Percentiles rank a stretch among this genome's conserved stretches.
Evolutionary conservation across 768 basidiomycete species (phyloP).

Genomic region (Trametes maxima): DNA sequence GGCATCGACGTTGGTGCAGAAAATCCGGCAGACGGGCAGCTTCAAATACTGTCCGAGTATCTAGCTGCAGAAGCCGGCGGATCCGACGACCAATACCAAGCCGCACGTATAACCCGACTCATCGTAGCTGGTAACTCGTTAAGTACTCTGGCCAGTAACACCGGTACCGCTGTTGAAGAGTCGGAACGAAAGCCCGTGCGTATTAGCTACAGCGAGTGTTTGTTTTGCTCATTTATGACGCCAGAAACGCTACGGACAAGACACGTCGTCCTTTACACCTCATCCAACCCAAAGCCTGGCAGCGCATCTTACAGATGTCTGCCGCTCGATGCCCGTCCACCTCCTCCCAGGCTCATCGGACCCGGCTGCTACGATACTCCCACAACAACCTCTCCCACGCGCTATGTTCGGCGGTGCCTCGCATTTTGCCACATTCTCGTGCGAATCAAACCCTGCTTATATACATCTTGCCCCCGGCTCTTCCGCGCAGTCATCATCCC

Average conservation of each 20-base stretch:
- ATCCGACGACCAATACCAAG: constrained; percentile 59
- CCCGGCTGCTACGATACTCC: constrained; percentile 86
- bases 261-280: constrained; percentile 65
- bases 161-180: constrained; percentile 31
- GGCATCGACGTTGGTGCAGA: constrained; percentile 79
- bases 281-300: constrained; percentile 76
- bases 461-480: constrained; percentile 52
- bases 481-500: constrained; percentile 14
- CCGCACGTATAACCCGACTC: constrained; percentile 77
- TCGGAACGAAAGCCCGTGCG: constrained; percentile 60
- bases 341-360: constrained; percentile 87
- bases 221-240: constrained; percentile 12
- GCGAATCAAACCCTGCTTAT: constrained; percentile 91
- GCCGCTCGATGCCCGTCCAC: constrained; percentile 79
- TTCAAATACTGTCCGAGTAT: constrained; percentile 90
- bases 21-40: constrained; percentile 65
- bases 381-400: constrained; percentile 90
- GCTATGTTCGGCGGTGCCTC: constrained; percentile 80
- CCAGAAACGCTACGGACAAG: constrained; percentile 69
- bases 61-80: constrained; percentile 84
- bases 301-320: constrained; percentile 71
- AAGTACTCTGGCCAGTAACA: constrained; percentile 47
- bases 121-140: constrained; percentile 92
- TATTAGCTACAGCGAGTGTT: constrained; percentile 1
- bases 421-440: constrained; percentile 63